phyloP scores from a whole-genome alignment of 208 protist species.

The Trypanosoma cruzi region DNA sequence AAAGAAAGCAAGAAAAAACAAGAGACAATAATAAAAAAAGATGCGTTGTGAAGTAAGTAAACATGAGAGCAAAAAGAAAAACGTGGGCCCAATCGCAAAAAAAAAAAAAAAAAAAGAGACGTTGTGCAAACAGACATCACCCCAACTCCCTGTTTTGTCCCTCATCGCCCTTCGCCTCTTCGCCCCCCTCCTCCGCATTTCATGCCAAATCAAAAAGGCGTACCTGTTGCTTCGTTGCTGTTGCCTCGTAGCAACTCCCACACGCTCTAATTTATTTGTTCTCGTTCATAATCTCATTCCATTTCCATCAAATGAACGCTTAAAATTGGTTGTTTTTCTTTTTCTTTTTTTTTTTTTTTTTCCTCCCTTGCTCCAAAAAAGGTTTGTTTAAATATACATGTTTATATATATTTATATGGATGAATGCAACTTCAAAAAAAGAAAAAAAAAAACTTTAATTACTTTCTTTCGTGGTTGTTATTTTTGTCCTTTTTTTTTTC shows the following conservation, averaged over 20 bases:
- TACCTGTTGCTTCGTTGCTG: too few relatives aligned
- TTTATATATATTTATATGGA: too few relatives aligned
- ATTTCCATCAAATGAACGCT: not conserved
- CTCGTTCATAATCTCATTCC: not conserved
- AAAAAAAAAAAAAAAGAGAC: constrained; percentile 10
- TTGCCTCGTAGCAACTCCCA: too few relatives aligned
- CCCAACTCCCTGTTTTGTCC: too few relatives aligned
- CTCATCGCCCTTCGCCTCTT: too few relatives aligned
- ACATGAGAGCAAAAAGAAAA: not conserved
- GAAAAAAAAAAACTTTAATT: not conserved
- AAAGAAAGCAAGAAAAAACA: not conserved
- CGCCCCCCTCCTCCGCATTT: too few relatives aligned
- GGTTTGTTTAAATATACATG: too few relatives aligned
- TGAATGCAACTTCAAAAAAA: not conserved
- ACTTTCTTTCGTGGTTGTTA: too few relatives aligned
- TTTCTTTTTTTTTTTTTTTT: not conserved
- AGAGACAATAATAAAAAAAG: not conserved
- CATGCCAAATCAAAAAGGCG: too few relatives aligned
- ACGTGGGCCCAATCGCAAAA: constrained; percentile 1
- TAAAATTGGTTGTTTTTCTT: not conserved
- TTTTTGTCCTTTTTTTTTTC: constrained; percentile 1
- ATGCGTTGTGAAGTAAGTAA: not conserved
- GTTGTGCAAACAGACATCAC: not conserved
- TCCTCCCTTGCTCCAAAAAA: not conserved
- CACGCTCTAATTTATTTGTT: not conserved